Percentiles rank a stretch among this genome's conserved stretches.
phyloP scores from a whole-genome alignment of 2,329 filamentous ascomycete species.

The Calycina marina region DNA sequence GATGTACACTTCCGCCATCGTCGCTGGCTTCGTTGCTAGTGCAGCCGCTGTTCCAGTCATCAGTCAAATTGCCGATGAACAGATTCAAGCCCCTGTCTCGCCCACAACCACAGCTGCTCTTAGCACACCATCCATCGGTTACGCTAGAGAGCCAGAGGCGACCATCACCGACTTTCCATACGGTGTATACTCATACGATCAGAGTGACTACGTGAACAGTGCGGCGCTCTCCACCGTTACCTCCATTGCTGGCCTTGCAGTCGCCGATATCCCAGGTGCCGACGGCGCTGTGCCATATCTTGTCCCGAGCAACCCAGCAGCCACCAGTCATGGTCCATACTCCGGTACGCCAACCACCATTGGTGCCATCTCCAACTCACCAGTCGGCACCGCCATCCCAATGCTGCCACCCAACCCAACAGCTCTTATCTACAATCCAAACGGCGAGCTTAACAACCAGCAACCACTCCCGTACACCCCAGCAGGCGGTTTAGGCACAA shows the following conservation, averaged over 20 bases:
- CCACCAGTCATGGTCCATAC: conserved; percentile 55
- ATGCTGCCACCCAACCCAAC: conserved; percentile 43
- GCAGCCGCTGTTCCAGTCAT: conserved; percentile 3
- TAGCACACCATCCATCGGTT: background rate
- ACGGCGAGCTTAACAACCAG: conserved; percentile 52
- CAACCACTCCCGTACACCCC: conserved; percentile 61
- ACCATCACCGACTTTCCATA: background rate
- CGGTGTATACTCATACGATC: conserved; percentile 13
- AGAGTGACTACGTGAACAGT: conserved; percentile 14
- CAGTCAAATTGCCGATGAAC: background rate
- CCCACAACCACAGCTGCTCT: background rate
- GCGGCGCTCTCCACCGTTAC: conserved; percentile 15
- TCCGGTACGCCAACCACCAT: conserved; percentile 52
- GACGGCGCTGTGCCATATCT: conserved; percentile 23
- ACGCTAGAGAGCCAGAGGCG: background rate
- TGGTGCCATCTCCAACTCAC: conserved; percentile 47
- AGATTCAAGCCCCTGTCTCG: background rate
- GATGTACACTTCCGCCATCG: conserved; percentile 5
- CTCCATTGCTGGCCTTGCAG: conserved; percentile 14
- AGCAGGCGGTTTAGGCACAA: conserved; percentile 60
- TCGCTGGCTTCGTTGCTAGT: conserved; percentile 3
- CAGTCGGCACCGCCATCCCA: conserved; percentile 42
- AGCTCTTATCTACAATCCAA: conserved; percentile 55
- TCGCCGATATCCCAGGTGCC: conserved; percentile 16
- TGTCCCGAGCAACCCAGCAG: conserved; percentile 32